Evolutionary conservation across 2,329 filamentous ascomycete genomes (phyloP).

Genomic region (Paraconiothyrium sp.): DNA sequence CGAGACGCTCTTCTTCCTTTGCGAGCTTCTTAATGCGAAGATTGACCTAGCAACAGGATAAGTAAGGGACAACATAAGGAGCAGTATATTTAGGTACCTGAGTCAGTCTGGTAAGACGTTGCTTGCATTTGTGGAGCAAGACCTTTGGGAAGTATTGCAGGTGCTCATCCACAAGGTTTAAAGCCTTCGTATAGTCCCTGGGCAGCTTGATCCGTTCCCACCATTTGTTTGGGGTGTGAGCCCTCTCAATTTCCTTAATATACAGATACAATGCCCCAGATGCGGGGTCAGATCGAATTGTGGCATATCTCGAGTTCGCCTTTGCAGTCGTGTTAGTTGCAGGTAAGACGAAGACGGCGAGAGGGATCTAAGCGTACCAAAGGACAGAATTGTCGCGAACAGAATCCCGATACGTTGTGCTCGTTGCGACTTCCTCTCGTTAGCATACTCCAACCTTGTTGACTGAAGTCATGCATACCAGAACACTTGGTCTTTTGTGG

Average conservation of each 20-base stretch:
- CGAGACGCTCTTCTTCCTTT: constrained; percentile 87
- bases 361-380: constrained; percentile 66
- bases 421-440: constrained; percentile 61
- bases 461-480: constrained; percentile 71
- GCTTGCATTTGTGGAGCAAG: constrained; percentile 93
- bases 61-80: too few relatives aligned
- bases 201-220: constrained; percentile 95
- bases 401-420: constrained; percentile 81
- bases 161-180: constrained; percentile 73
- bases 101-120: constrained; percentile 85
- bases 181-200: constrained; percentile 87
- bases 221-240: constrained; percentile 72
- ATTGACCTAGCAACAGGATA: constrained; percentile 74
- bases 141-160: constrained; percentile 93
- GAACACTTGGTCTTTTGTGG: constrained; percentile 39
- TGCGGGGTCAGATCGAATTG: constrained; percentile 81
- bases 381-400: constrained; percentile 89
- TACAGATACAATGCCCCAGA: constrained; percentile 91
- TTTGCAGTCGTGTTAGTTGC: not conserved
- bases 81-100: too few relatives aligned
- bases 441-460: not conserved
- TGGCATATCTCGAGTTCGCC: constrained; percentile 82
- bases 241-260: constrained; percentile 80
- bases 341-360: not conserved
- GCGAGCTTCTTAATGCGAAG: constrained; percentile 80